Conservation (phyloP, 257 asterid species). For the Solanum gracilifrons region DNA sequence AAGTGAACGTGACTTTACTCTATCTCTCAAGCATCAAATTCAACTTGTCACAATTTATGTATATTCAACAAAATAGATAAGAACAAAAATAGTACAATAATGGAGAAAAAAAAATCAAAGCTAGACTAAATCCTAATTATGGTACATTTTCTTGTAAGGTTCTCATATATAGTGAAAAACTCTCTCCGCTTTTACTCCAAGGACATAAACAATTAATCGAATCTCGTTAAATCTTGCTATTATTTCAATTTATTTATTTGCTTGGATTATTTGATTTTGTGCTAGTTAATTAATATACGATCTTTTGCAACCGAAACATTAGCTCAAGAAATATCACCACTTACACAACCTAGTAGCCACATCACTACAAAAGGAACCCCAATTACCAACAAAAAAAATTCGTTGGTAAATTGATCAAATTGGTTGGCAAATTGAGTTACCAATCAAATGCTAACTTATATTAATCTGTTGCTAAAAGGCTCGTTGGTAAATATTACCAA, state of each 20-base stretch:
- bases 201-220: too few relatives aligned
- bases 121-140: neutral
- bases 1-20: neutral
- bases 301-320: neutral
- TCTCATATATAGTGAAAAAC: neutral
- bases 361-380: too few relatives aligned
- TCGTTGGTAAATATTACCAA: too few relatives aligned
- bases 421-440: too few relatives aligned
- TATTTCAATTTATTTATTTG: neutral
- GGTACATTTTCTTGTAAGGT: neutral
- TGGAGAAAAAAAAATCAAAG: neutral
- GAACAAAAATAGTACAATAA: neutral
- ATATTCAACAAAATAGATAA: neutral
- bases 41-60: neutral
- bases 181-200: neutral
- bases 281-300: neutral
- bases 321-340: neutral
- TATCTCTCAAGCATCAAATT: neutral
- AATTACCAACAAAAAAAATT: too few relatives aligned
- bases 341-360: neutral
- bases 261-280: neutral
- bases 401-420: too few relatives aligned
- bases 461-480: too few relatives aligned
- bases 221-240: too few relatives aligned
- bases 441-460: too few relatives aligned